Evolutionary conservation across 768 basidiomycete genomes (phyloP), one percentile per base, ranked within the genome.

Genomic region (Cystofilobasidium ferigula): DNA sequence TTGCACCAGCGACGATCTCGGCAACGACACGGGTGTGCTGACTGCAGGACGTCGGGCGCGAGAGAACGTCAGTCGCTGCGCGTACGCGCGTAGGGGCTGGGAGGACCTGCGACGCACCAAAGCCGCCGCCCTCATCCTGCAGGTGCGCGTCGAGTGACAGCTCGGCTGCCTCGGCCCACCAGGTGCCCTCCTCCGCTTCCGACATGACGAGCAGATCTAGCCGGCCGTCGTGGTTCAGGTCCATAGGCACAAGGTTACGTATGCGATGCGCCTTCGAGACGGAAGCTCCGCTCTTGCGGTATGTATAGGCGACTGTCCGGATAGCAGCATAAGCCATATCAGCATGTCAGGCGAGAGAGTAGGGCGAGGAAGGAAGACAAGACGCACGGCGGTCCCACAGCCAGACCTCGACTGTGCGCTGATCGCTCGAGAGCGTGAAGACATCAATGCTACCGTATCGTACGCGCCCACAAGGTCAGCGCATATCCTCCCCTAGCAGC

Each of bases 161-260:
- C 63, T 81, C 69, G 10, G 71, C 71, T 32, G 70, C 68, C 26
- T 72, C 63, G 2, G 71, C 71, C 76, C 77, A 78, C 76, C 78
- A 78, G 0, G 82, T 69, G 72, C 79, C 59, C 71, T 78, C 58
- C 73, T 75, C 69, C 30, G 81, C 80, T 63, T 84, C 79, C 48
- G 85, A 83, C 88, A 97, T 91, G 54, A 98, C 83, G 1, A 98
- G 82, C 1, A 95, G 73, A 76, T 98, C 95, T 5, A 98, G 81
- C 71, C 83, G 85, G 35, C 95, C 95, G 64, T 91, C 87, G 72
- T 91, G 87, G 30, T 92, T 87, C 73, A 87, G 95, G 77, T 99
- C 95, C 26, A 88, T 89, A 0, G 93, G 92, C 13, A 98, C 82
- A 59, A 93, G 85, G 73, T 95, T 95, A 68, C 82, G 77, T 26